Evolutionary conservation across 306 rosid species (phyloP).

Genomic region (Sicyos edulis): DNA sequence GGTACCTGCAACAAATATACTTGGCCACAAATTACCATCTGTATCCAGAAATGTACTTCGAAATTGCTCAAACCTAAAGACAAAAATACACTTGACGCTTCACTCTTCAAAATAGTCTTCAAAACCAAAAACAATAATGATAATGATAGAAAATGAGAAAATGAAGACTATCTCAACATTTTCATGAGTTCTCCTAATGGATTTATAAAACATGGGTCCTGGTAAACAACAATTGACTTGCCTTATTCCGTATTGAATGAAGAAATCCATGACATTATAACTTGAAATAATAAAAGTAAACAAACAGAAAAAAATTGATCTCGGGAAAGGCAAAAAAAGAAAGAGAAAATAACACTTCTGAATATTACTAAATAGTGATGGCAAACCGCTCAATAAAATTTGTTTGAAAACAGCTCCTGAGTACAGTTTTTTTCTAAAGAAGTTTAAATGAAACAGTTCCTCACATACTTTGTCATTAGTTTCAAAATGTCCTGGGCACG

Average conservation of each 20-base stretch:
- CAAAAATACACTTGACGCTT: background rate
- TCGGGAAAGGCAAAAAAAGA: background rate
- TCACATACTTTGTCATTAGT: conserved; percentile 76
- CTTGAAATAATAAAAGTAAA: background rate
- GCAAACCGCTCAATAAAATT: no score
- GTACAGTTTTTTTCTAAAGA: background rate
- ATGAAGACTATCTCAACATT: background rate
- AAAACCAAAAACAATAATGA: background rate
- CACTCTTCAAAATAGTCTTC: conserved; percentile 1
- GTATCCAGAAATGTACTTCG: background rate
- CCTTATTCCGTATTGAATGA: background rate
- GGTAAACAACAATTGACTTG: background rate
- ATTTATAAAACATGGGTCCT: background rate
- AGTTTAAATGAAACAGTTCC: background rate
- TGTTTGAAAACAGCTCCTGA: background rate
- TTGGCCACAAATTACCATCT: background rate
- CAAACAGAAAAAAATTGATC: no score
- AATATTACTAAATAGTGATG: no score
- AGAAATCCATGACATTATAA: background rate
- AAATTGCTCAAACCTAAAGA: background rate
- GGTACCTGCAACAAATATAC: conserved; percentile 53
- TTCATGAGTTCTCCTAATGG: background rate
- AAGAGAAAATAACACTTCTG: no score
- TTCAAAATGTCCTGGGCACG: conserved; percentile 84
- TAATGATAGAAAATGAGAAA: background rate